phyloP scores from a whole-genome alignment of 2,329 filamentous ascomycete genomes.

The Laburnicola sp. region DNA sequence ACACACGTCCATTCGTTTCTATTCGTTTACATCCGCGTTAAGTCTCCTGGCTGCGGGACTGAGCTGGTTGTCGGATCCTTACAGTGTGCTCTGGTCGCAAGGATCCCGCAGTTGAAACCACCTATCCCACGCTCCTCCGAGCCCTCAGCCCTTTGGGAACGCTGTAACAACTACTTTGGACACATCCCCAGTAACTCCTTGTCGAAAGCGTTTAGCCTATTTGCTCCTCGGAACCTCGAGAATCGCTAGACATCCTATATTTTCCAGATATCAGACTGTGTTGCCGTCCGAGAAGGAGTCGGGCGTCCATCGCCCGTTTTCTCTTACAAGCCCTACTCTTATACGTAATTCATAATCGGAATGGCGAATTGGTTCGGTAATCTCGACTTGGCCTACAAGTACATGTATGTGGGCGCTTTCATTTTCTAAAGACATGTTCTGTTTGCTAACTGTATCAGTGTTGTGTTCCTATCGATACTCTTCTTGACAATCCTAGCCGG shows the following conservation, averaged over 20 bases:
- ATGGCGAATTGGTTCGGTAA: slow-evolving; percentile 42
- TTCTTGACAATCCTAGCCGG: slow-evolving; percentile 38
- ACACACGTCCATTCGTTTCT: slow-evolving; percentile 44
- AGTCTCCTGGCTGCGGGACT: slow-evolving; percentile 1
- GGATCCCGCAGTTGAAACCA: slow-evolving; percentile 23
- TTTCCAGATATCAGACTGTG: slow-evolving; percentile 10
- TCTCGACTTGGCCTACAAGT: slow-evolving; percentile 44
- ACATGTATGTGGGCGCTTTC: slow-evolving; percentile 28
- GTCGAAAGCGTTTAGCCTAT: not conserved
- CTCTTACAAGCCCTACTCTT: not conserved
- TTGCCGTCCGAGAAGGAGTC: slow-evolving; percentile 7
- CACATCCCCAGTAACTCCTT: not conserved
- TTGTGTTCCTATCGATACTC: slow-evolving; percentile 41
- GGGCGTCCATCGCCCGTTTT: slow-evolving; percentile 19
- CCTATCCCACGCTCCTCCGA: not conserved
- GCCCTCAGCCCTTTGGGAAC: slow-evolving; percentile 10
- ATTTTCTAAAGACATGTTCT: not conserved
- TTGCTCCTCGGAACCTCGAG: not conserved
- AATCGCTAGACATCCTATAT: not conserved
- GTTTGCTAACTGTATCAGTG: slow-evolving; percentile 23
- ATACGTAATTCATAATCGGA: slow-evolving; percentile 10
- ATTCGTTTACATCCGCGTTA: slow-evolving; percentile 17
- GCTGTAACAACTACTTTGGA: slow-evolving; percentile 10
- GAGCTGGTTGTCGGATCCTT: not conserved
- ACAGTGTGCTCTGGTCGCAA: slow-evolving; percentile 1